These are phyloP conservation scores for Lyophyllum semitale DNA, from an alignment of 768 basidiomycete species.

Conservation along the genomic window DNA sequence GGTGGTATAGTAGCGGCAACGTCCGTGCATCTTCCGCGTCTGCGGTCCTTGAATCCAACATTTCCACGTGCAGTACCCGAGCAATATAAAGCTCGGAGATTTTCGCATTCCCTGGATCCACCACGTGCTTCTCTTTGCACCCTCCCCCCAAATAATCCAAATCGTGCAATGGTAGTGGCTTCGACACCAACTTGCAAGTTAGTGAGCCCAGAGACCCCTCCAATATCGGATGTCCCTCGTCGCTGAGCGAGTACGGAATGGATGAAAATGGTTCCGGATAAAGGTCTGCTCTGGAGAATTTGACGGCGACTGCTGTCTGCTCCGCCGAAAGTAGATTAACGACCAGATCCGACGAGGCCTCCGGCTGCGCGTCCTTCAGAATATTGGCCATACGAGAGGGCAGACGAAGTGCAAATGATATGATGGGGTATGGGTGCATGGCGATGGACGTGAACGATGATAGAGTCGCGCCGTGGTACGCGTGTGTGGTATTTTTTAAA, in stretches of 20 bases:
- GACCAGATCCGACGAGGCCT: conserved; percentile 56
- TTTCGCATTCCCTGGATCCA: conserved; percentile 17
- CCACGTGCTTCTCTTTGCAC: conserved; percentile 12
- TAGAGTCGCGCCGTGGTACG: conserved; percentile 87
- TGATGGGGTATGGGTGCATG: conserved; percentile 83
- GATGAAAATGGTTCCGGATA: conserved; percentile 58
- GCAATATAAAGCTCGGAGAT: conserved; percentile 81
- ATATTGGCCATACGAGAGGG: conserved; percentile 85
- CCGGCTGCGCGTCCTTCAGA: conserved; percentile 34
- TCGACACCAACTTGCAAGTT: conserved; percentile 66
- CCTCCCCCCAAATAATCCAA: conserved; percentile 36
- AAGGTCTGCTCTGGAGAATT: conserved; percentile 75
- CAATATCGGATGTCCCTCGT: conserved; percentile 62
- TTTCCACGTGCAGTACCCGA: conserved; percentile 64
- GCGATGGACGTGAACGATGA: conserved; percentile 93
- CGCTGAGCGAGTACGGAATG: conserved; percentile 32
- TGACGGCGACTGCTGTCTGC: conserved; percentile 62
- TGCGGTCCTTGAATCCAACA: conserved; percentile 23
- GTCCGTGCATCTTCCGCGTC: conserved; percentile 30
- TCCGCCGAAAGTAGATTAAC: conserved; percentile 78
- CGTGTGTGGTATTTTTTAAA: conserved; percentile 13
- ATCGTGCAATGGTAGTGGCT: conserved; percentile 63
- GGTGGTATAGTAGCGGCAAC: conserved; percentile 66
- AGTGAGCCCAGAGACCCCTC: conserved; percentile 67
- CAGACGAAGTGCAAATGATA: conserved; percentile 87